These are phyloP conservation scores for Aphanomyces astaci DNA, from an alignment of 352 stramenopile species.

Conservation along the genomic window DNA sequence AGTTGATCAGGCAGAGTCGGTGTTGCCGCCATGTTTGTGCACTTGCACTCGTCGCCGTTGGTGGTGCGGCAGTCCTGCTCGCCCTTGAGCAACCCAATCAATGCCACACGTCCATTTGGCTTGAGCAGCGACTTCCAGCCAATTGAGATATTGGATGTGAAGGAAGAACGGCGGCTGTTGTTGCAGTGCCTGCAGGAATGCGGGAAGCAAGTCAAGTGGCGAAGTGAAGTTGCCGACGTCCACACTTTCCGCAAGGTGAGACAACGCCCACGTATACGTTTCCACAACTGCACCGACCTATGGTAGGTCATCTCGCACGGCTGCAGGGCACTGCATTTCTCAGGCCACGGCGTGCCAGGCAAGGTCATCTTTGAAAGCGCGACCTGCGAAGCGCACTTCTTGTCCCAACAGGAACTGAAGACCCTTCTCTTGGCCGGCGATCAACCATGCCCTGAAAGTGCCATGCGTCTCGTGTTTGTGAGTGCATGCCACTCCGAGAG, in stretches of 20 bases:
- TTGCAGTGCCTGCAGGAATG: slow-evolving; percentile 63
- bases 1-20: too few relatives aligned
- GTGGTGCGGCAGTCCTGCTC: slow-evolving; percentile 47
- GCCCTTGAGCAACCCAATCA: slow-evolving; percentile 57
- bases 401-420: slow-evolving; percentile 70
- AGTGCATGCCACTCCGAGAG: slow-evolving; percentile 85
- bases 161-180: slow-evolving; percentile 63
- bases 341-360: slow-evolving; percentile 59
- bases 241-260: slow-evolving; percentile 65
- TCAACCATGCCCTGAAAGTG: slow-evolving; percentile 25
- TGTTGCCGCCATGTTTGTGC: slow-evolving; percentile 50
- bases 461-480: slow-evolving; percentile 81
- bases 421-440: slow-evolving; percentile 63
- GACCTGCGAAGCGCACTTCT: slow-evolving; percentile 74
- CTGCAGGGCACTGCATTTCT: slow-evolving; percentile 72
- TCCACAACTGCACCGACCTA: neutral
- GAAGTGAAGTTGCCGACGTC: slow-evolving; percentile 67
- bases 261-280: too few relatives aligned
- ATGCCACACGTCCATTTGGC: slow-evolving; percentile 24
- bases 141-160: slow-evolving; percentile 82
- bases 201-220: slow-evolving; percentile 57
- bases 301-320: slow-evolving; percentile 49
- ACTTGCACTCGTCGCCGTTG: slow-evolving; percentile 77
- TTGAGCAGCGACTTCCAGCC: slow-evolving; percentile 46
- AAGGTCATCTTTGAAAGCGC: slow-evolving; percentile 78